Conservation (phyloP, 1,284 basidiomycete genomes). For the Cryptococcus jaspeensis region DNA sequence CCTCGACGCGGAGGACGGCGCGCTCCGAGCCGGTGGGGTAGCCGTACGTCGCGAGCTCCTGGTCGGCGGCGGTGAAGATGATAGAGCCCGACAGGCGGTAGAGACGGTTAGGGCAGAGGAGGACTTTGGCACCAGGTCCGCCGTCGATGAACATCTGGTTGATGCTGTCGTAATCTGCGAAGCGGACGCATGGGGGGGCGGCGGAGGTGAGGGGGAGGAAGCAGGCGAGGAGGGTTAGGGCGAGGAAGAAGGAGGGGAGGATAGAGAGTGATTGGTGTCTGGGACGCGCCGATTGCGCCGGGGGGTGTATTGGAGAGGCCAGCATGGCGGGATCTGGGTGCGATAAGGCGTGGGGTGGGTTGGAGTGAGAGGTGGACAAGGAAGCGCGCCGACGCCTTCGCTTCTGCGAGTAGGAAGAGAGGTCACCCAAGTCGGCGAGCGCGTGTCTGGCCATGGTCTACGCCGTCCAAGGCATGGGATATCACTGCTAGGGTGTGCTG, state of each 20-base stretch:
- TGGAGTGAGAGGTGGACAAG: not conserved
- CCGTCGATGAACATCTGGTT: conserved; percentile 48
- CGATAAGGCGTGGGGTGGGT: not conserved
- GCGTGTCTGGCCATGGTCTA: not conserved
- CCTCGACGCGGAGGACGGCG: conserved; percentile 49
- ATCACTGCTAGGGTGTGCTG: no score
- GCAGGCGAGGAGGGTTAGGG: conserved; percentile 9
- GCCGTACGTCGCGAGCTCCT: conserved; percentile 54
- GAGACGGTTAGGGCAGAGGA: conserved; percentile 52
- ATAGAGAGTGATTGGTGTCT: not conserved
- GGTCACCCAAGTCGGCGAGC: not conserved
- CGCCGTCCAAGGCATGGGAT: no score
- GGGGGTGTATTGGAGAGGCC: not conserved
- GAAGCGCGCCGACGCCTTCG: conserved; percentile 1
- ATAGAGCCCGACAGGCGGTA: conserved; percentile 51
- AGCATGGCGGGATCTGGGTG: not conserved
- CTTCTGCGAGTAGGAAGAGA: not conserved
- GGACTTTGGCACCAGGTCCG: conserved; percentile 51
- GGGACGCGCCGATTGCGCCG: no score
- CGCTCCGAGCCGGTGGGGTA: conserved; percentile 51
- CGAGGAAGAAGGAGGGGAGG: conserved; percentile 8
- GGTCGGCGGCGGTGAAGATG: conserved; percentile 53
- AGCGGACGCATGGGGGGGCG: conserved; percentile 34
- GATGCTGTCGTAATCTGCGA: conserved; percentile 43
- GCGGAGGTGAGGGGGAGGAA: conserved; percentile 18